phyloP scores from a whole-genome alignment of 192 early-diverging fungal genomes.

The Phlyctochytrium planicorne region DNA sequence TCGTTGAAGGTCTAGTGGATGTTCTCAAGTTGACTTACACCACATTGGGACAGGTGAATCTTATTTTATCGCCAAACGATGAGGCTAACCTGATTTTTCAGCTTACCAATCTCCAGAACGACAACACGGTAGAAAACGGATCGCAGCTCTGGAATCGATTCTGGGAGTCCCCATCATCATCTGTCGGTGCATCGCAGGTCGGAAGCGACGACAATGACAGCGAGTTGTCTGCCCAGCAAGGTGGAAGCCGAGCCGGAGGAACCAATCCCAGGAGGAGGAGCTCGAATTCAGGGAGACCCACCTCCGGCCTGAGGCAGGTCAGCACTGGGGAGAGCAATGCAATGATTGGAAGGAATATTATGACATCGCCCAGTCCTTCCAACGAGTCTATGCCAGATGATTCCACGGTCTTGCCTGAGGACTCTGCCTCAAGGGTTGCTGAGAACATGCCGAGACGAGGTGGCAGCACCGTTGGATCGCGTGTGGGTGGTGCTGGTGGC shows the following conservation, averaged over 20 bases:
- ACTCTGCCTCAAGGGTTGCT: conserved; percentile 9
- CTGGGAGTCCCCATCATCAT: conserved; percentile 43
- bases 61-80: not conserved
- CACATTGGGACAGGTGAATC: conserved; percentile 17
- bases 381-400: conserved; percentile 5
- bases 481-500: not conserved
- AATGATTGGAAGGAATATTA: too few relatives aligned
- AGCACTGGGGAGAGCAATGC: too few relatives aligned
- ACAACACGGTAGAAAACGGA: conserved; percentile 3
- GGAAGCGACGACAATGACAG: conserved; percentile 6
- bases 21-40: conserved; percentile 54
- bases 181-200: not conserved
- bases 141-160: conserved; percentile 47
- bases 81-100: not conserved
- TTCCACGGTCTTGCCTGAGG: conserved; percentile 4
- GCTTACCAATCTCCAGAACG: not conserved
- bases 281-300: not conserved
- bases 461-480: not conserved
- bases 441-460: not conserved
- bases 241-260: too few relatives aligned
- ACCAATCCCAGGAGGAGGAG: conserved; percentile 1
- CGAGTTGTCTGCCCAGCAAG: conserved; percentile 2
- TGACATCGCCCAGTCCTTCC: not conserved
- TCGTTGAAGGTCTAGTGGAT: conserved; percentile 48
- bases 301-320: too few relatives aligned